phyloP scores from a whole-genome alignment of 345 rosid genomes.

The Corchorus olitorius region DNA sequence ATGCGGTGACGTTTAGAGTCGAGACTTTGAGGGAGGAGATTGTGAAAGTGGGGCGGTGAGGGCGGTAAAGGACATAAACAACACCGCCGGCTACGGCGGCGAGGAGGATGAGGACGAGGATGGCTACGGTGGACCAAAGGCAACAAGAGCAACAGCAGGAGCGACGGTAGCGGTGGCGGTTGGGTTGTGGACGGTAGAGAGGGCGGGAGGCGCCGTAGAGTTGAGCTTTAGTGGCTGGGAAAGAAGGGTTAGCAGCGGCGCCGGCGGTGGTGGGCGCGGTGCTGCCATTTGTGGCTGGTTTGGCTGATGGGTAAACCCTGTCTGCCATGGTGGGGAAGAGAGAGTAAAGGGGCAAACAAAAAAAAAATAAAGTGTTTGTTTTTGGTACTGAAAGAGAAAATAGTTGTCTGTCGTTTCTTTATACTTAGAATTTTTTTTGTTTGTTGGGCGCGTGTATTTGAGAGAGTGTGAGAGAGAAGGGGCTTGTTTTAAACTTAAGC shows the following conservation, averaged over 20 bases:
- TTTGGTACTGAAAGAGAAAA: background rate
- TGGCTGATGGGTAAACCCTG: slow-evolving; percentile 62
- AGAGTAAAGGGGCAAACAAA: no score
- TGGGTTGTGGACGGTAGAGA: slow-evolving; percentile 69
- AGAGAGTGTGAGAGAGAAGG: background rate
- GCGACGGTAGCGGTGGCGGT: slow-evolving; percentile 49
- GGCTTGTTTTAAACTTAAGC: background rate
- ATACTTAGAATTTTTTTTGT: background rate
- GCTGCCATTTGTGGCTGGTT: slow-evolving; percentile 42
- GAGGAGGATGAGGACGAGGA: slow-evolving; percentile 54
- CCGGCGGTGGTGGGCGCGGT: slow-evolving; percentile 19
- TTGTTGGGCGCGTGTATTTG: background rate
- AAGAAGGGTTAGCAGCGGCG: slow-evolving; percentile 39
- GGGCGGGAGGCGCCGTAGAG: slow-evolving; percentile 71
- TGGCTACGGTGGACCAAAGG: slow-evolving; percentile 46
- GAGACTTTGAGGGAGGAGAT: slow-evolving; percentile 63
- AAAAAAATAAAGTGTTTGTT: background rate
- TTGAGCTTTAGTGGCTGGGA: slow-evolving; percentile 72
- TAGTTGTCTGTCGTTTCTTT: background rate
- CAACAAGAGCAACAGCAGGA: slow-evolving; percentile 64
- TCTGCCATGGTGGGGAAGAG: slow-evolving; percentile 52
- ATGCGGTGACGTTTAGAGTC: slow-evolving; percentile 59
- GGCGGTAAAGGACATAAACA: slow-evolving; percentile 74
- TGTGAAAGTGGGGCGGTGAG: slow-evolving; percentile 69
- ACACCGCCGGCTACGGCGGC: slow-evolving; percentile 48